phyloP scores from a whole-genome alignment of 2,329 filamentous ascomycete species.

The Sclerotinia sclerotiorum region DNA sequence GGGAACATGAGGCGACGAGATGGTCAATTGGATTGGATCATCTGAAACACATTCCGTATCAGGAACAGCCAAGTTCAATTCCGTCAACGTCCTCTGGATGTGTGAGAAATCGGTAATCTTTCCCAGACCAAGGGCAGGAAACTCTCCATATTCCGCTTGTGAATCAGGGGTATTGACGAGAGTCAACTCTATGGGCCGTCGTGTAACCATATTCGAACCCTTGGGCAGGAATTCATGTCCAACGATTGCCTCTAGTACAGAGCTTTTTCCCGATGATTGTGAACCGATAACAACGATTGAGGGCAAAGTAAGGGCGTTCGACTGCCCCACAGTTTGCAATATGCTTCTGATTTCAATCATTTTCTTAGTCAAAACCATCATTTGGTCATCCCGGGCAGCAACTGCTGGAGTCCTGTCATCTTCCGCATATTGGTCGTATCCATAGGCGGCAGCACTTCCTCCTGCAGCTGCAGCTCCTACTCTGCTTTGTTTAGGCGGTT shows the following conservation, averaged over 20 bases:
- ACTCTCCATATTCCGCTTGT: slow-evolving; percentile 89
- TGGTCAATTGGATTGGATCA: slow-evolving; percentile 92
- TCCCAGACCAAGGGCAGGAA: slow-evolving; percentile 84
- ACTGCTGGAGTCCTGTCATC: slow-evolving; percentile 65
- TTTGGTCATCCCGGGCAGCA: slow-evolving; percentile 86
- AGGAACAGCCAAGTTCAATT: slow-evolving; percentile 90
- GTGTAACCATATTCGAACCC: slow-evolving; percentile 97
- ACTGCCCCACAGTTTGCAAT: slow-evolving; percentile 87
- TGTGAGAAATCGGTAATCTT: slow-evolving; percentile 89
- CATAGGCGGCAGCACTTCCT: slow-evolving; percentile 75
- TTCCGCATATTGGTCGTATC: slow-evolving; percentile 67
- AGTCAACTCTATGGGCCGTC: slow-evolving; percentile 92
- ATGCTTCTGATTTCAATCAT: slow-evolving; percentile 99
- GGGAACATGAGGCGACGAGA: slow-evolving; percentile 92
- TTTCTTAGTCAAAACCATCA: slow-evolving; percentile 99
- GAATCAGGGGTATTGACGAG: slow-evolving; percentile 91
- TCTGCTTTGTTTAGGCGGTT: slow-evolving; percentile 60
- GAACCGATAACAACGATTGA: slow-evolving; percentile 99
- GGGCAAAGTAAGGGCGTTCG: slow-evolving; percentile 80
- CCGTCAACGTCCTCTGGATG: slow-evolving; percentile 90
- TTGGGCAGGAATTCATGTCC: slow-evolving; percentile 98
- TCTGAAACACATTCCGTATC: slow-evolving; percentile 91
- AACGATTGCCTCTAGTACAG: slow-evolving; percentile 93
- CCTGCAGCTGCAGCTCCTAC: slow-evolving; percentile 62
- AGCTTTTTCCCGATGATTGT: slow-evolving; percentile 97